Conservation (phyloP, 2,329 filamentous ascomycete species). For the Pseudocercospora vitis region DNA sequence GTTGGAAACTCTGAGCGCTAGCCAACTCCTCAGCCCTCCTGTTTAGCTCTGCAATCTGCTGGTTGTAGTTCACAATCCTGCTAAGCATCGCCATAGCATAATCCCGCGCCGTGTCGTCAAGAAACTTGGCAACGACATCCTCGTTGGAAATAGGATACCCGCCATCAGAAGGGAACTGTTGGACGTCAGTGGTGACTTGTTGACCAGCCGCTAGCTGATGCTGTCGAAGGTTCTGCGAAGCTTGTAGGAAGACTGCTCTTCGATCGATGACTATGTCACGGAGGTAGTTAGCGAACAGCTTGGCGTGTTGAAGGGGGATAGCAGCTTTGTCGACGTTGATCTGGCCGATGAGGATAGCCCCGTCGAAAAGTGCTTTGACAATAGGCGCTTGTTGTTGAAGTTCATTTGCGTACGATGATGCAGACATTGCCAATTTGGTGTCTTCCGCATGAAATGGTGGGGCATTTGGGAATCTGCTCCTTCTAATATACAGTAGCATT, state of each 20-base stretch:
- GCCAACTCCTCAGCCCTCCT: too few species aligned
- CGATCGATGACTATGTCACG: not conserved
- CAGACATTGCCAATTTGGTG: not conserved
- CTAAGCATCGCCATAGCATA: too few species aligned
- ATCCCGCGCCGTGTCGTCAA: too few species aligned
- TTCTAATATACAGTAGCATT: too few species aligned
- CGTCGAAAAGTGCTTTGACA: not conserved
- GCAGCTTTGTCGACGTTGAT: too few species aligned
- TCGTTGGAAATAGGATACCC: not conserved
- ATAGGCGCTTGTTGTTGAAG: not conserved
- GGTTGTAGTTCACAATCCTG: too few species aligned
- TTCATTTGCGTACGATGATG: not conserved
- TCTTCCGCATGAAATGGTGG: not conserved
- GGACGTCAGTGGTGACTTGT: not conserved
- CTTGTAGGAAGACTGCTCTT: not conserved
- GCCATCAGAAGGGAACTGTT: not conserved
- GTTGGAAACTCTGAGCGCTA: too few species aligned
- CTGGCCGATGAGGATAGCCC: not conserved
- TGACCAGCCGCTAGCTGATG: not conserved
- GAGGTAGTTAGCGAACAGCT: not conserved
- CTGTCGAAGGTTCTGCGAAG: not conserved
- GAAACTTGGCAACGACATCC: too few species aligned
- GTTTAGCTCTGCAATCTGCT: too few species aligned
- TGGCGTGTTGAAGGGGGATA: not conserved
- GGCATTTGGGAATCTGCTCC: not conserved